These are phyloP conservation scores for Rickenella mellea DNA, from an alignment of 768 basidiomycete genomes.

Conservation along the genomic window DNA sequence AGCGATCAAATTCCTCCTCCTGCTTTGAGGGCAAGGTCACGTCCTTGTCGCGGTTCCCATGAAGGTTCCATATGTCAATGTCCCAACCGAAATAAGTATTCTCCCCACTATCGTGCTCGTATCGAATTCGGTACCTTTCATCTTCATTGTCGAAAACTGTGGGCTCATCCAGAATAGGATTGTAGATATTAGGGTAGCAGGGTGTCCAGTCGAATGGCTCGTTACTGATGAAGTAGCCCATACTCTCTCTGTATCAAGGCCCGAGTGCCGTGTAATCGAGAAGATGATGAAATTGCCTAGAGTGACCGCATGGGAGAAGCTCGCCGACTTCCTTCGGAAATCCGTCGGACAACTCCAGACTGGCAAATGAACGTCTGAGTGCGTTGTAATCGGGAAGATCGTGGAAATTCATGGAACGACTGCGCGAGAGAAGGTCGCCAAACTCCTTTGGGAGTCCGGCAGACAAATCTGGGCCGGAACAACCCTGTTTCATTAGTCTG, in stretches of 20 bases:
- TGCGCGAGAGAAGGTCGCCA: conserved; percentile 1
- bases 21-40: conserved; percentile 9
- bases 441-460: not conserved
- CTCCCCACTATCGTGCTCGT: conserved; percentile 5
- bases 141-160: conserved; percentile 9
- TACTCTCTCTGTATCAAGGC: conserved; percentile 8
- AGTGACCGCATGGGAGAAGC: too few species aligned
- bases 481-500: too few species aligned
- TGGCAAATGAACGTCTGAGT: too few species aligned
- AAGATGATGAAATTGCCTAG: conserved; percentile 14
- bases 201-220: conserved; percentile 15
- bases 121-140: too few species aligned
- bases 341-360: conserved; percentile 9
- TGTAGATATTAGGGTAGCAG: conserved; percentile 7
- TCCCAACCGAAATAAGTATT: conserved; percentile 13
- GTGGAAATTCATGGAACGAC: too few species aligned
- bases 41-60: conserved; percentile 11
- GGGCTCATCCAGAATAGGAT: conserved; percentile 8
- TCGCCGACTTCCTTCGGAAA: conserved; percentile 16
- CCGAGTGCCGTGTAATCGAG: conserved; percentile 12
- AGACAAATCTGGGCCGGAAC: too few species aligned
- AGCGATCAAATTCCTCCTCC: conserved; percentile 9
- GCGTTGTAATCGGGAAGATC: too few species aligned
- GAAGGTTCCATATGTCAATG: conserved; percentile 11
- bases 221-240: conserved; percentile 8